Percentiles rank a stretch among this genome's conserved stretches.
Conservation (phyloP, 225 moss, liverwort and hornwort species). For the Polytrichum commune region DNA sequence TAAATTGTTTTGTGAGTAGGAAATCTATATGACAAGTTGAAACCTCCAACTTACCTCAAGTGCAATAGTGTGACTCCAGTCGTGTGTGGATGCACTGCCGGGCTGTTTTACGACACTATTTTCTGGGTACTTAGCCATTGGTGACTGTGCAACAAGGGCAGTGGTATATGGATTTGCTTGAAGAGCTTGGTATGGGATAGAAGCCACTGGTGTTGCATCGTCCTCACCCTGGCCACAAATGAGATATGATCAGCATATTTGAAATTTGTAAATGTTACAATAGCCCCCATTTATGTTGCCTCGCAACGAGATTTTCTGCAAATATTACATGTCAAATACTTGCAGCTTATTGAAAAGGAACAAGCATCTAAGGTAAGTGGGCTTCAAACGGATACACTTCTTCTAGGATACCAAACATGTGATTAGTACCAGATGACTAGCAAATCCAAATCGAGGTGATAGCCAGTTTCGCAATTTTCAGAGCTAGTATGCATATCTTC, state of each 20-base stretch:
- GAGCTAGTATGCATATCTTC: too few species aligned
- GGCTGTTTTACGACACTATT: conserved; percentile 33
- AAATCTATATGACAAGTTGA: too few species aligned
- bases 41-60: conserved; percentile 63
- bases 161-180: conserved; percentile 40
- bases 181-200: conserved; percentile 35
- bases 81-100: conserved; percentile 62
- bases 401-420: too few species aligned
- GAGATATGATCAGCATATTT: conserved; percentile 7
- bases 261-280: conserved; percentile 13
- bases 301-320: too few species aligned
- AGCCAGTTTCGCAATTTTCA: too few species aligned
- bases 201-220: conserved; percentile 30
- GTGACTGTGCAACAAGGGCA: conserved; percentile 29
- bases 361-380: too few species aligned
- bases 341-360: too few species aligned
- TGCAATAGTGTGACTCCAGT: conserved; percentile 73
- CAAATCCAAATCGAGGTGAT: too few species aligned
- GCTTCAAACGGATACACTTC: too few species aligned
- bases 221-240: conserved; percentile 47
- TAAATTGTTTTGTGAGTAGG: too few species aligned
- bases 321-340: too few species aligned
- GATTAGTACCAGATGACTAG: too few species aligned
- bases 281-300: neutral
- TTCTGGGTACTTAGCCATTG: conserved; percentile 8